These are phyloP conservation scores for Aspergillus bridgeri DNA, from an alignment of 495 filamentous ascomycete genomes.

Conservation along the genomic window DNA sequence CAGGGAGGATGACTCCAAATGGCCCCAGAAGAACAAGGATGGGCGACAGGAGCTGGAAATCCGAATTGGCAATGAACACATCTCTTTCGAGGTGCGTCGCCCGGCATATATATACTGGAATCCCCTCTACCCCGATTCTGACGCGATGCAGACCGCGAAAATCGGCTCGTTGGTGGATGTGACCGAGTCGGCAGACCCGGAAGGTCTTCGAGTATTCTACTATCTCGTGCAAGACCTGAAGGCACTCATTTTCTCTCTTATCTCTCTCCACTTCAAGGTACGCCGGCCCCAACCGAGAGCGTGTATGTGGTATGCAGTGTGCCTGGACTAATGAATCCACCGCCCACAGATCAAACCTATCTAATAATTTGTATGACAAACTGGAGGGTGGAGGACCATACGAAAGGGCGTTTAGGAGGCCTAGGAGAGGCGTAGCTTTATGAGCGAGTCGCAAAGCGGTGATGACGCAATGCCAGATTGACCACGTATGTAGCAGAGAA, in stretches of 20 bases:
- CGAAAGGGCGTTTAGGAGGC: neutral
- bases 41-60: slow-evolving; percentile 97
- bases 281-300: neutral
- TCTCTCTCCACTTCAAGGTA: slow-evolving; percentile 96
- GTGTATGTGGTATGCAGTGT: no score
- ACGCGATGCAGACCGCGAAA: slow-evolving; percentile 75
- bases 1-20: slow-evolving; percentile 98
- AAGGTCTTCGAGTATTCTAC: slow-evolving; percentile 98
- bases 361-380: slow-evolving; percentile 30
- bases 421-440: neutral
- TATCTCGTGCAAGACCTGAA: slow-evolving; percentile 98
- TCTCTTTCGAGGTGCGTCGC: slow-evolving; percentile 85
- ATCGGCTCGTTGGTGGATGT: slow-evolving; percentile 97
- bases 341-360: slow-evolving; percentile 80
- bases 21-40: slow-evolving; percentile 99
- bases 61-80: slow-evolving; percentile 89
- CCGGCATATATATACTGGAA: neutral
- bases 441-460: neutral
- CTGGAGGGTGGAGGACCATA: neutral
- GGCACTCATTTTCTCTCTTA: slow-evolving; percentile 93
- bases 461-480: slow-evolving; percentile 18
- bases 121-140: neutral
- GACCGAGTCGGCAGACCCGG: slow-evolving; percentile 91
- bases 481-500: slow-evolving; percentile 1
- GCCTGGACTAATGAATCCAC: no score